Evolutionary conservation across 2,329 filamentous ascomycete species (phyloP).

Genomic region (Coniella lustricola): DNA sequence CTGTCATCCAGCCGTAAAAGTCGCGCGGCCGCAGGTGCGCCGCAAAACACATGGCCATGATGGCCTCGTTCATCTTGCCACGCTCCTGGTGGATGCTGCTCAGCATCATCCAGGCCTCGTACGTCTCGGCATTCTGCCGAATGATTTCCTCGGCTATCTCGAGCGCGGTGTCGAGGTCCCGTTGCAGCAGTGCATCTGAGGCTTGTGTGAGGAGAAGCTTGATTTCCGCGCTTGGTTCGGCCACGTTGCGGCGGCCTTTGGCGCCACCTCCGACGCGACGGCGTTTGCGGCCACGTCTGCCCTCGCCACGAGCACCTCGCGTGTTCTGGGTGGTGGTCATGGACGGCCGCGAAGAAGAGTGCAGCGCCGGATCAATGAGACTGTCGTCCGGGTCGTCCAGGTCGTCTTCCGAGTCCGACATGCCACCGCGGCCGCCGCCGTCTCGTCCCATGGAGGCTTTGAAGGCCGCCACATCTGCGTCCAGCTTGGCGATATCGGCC

Average conservation of each 20-base stretch:
- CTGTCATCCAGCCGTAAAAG: constrained; percentile 50
- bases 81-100: constrained; percentile 55
- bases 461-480: constrained; percentile 29
- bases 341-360: constrained; percentile 9
- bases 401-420: not conserved
- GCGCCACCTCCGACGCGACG: not conserved
- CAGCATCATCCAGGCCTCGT: constrained; percentile 57
- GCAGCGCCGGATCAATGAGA: constrained; percentile 7
- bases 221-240: constrained; percentile 65
- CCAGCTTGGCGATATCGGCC: constrained; percentile 31
- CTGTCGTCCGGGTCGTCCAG: constrained; percentile 5
- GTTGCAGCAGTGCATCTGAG: constrained; percentile 59
- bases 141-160: constrained; percentile 56
- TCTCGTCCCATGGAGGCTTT: constrained; percentile 17
- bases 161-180: constrained; percentile 49
- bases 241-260: constrained; percentile 48
- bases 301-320: constrained; percentile 5
- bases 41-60: constrained; percentile 54
- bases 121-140: constrained; percentile 60
- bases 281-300: constrained; percentile 20
- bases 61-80: constrained; percentile 48
- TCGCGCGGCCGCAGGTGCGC: constrained; percentile 57
- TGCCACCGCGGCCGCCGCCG: constrained; percentile 11
- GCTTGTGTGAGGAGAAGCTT: constrained; percentile 60
- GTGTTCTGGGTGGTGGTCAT: constrained; percentile 7